Percentiles rank a stretch among this genome's conserved stretches.
Evolutionary conservation across 352 stramenopile genomes (phyloP).

Genomic region (Globisporangium rhizosaccharum): DNA sequence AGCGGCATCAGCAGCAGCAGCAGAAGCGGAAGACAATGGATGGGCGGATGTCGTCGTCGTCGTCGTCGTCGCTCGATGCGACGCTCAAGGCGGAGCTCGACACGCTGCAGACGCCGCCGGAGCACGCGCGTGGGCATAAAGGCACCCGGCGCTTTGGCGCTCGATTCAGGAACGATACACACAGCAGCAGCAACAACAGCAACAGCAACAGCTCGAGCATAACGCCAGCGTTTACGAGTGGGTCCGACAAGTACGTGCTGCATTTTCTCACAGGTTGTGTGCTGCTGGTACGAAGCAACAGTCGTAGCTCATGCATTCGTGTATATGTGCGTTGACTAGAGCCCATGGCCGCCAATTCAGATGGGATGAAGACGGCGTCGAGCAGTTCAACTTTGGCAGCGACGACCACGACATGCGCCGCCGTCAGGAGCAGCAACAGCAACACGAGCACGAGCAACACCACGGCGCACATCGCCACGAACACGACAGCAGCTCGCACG

Average conservation of each 20-base stretch:
- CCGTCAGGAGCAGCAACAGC: not conserved
- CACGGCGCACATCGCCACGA: not conserved
- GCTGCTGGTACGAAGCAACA: too few species aligned
- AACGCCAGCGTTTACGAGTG: too few species aligned
- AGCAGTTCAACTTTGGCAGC: not conserved
- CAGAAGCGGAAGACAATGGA: slow-evolving; percentile 1
- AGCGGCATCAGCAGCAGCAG: not conserved
- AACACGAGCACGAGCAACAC: slow-evolving; percentile 1
- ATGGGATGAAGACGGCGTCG: not conserved
- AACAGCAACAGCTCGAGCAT: too few species aligned
- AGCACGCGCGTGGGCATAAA: not conserved
- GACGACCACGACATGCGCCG: not conserved
- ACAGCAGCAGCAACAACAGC: not conserved
- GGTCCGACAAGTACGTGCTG: too few species aligned
- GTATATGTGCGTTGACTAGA: not conserved
- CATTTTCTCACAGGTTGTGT: too few species aligned
- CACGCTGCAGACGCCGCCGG: not conserved
- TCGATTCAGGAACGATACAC: not conserved
- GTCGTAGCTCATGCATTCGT: too few species aligned
- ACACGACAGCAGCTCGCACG: not conserved
- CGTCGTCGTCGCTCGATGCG: not conserved
- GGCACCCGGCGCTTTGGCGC: not conserved
- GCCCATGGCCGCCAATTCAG: not conserved
- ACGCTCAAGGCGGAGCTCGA: not conserved
- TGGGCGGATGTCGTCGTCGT: not conserved